A percentile compares a stretch with the other conserved stretches of the same genome.
Conservation (phyloP, 331 rosid species). For the Dryas integrifolia region DNA sequence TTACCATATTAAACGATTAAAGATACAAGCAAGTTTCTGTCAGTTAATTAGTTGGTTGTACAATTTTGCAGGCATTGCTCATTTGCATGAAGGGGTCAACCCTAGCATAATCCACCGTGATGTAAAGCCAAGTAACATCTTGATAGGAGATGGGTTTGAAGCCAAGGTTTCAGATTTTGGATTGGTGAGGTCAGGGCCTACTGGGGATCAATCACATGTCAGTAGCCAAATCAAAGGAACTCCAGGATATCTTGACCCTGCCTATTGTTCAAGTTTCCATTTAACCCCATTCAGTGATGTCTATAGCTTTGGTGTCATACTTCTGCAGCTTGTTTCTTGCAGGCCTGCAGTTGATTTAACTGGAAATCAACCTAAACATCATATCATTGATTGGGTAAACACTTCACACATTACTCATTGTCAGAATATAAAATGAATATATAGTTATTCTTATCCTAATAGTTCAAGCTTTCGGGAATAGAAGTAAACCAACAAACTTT, state of each 20-base stretch:
- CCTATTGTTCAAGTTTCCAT: conserved; percentile 72
- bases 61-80: conserved; percentile 54
- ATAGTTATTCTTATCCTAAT: not conserved
- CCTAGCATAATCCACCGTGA: conserved; percentile 77
- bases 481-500: not conserved
- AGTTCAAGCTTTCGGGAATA: too few species aligned
- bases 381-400: conserved; percentile 70
- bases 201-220: conserved; percentile 67
- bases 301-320: conserved; percentile 78
- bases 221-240: conserved; percentile 92
- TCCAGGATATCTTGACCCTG: conserved; percentile 79
- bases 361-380: conserved; percentile 30
- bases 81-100: conserved; percentile 65
- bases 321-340: conserved; percentile 68
- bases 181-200: conserved; percentile 65
- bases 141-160: conserved; percentile 68
- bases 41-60: not conserved
- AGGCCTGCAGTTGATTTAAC: conserved; percentile 53
- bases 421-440: not conserved
- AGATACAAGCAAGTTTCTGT: not conserved
- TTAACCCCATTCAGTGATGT: conserved; percentile 74
- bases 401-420: conserved; percentile 2
- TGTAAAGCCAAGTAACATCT: conserved; percentile 74
- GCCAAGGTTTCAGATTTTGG: conserved; percentile 90
- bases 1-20: not conserved